Evolutionary conservation across 768 basidiomycete species (phyloP).

Genomic region (Leucocoprinus sp.): DNA sequence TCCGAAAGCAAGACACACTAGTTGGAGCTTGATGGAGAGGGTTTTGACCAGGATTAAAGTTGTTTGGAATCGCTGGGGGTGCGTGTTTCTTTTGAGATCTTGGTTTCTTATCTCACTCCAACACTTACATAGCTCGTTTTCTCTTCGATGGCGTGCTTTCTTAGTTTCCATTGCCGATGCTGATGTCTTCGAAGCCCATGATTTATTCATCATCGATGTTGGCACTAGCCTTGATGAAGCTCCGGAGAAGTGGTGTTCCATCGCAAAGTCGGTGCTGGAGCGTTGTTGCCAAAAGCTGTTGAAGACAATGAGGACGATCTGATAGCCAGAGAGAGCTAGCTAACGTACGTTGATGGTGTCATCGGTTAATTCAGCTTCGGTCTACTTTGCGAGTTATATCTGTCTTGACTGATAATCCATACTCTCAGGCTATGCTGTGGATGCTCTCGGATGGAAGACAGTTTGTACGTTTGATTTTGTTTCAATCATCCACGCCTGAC

Average conservation of each 20-base stretch:
- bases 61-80: constrained; percentile 57
- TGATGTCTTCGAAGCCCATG: constrained; percentile 40
- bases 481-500: background rate
- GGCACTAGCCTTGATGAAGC: constrained; percentile 25
- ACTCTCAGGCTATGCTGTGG: constrained; percentile 49
- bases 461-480: constrained; percentile 34
- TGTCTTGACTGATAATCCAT: background rate
- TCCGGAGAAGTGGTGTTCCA: constrained; percentile 63
- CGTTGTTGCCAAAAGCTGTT: constrained; percentile 42
- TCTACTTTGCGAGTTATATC: background rate
- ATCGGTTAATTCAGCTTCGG: constrained; percentile 63
- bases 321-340: constrained; percentile 51
- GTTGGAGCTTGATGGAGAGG: constrained; percentile 18
- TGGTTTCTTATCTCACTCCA: background rate
- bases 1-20: background rate
- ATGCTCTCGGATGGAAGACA: constrained; percentile 60
- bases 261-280: constrained; percentile 50
- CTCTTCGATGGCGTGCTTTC: constrained; percentile 51
- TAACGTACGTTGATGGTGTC: constrained; percentile 69
- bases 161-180: background rate
- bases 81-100: constrained; percentile 16
- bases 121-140: constrained; percentile 41
- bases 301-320: too few species aligned
- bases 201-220: constrained; percentile 65
- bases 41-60: constrained; percentile 43